These are phyloP conservation scores for Mucor ambiguus DNA, from an alignment of 371 early-diverging fungal genomes.

Conservation along the genomic window DNA sequence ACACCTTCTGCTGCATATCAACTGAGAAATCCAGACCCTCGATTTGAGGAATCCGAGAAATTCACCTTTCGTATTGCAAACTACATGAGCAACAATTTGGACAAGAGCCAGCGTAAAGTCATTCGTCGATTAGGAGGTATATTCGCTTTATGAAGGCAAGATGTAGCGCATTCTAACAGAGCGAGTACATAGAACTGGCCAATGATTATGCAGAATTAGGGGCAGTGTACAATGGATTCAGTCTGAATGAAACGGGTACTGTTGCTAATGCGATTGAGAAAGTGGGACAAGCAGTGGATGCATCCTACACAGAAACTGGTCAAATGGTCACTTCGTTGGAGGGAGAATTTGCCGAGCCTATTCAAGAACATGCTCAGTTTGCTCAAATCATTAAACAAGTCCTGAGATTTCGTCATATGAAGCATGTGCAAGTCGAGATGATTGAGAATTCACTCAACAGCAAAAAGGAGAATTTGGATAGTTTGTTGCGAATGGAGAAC, in stretches of 20 bases:
- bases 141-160: too few relatives aligned
- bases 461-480: slow-evolving; percentile 68
- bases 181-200: slow-evolving; percentile 48
- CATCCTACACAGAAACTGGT: slow-evolving; percentile 74
- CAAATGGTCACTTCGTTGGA: slow-evolving; percentile 74
- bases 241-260: slow-evolving; percentile 76
- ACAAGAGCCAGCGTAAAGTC: slow-evolving; percentile 70
- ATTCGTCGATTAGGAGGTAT: slow-evolving; percentile 71
- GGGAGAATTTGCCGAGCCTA: slow-evolving; percentile 77
- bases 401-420: slow-evolving; percentile 78
- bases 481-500: slow-evolving; percentile 76
- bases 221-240: slow-evolving; percentile 91
- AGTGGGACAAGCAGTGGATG: slow-evolving; percentile 90
- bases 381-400: slow-evolving; percentile 85
- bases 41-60: slow-evolving; percentile 79
- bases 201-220: slow-evolving; percentile 89
- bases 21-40: slow-evolving; percentile 69
- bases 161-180: too few relatives aligned
- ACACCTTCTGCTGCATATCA: slow-evolving; percentile 62
- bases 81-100: slow-evolving; percentile 69
- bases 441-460: slow-evolving; percentile 70
- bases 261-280: slow-evolving; percentile 86
- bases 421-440: slow-evolving; percentile 86
- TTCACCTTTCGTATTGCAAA: slow-evolving; percentile 78
- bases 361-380: slow-evolving; percentile 89